These are phyloP conservation scores for Hyaloscypha finlandica DNA, from an alignment of 495 filamentous ascomycete species.

Conservation along the genomic window DNA sequence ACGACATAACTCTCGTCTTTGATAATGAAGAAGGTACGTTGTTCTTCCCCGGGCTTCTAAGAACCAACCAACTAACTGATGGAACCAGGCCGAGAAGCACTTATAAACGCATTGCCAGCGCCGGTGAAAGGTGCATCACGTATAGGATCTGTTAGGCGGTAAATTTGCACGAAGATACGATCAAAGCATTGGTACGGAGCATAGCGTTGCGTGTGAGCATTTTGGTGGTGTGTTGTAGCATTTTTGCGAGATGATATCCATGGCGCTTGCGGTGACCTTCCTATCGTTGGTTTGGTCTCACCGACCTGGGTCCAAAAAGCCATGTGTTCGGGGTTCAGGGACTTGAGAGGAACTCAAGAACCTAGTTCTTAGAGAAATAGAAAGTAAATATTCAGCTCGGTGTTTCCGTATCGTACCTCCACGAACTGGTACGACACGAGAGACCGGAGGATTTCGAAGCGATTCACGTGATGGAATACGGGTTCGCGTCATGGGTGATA, in stretches of 20 bases:
- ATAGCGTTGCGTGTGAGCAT: conserved; percentile 19
- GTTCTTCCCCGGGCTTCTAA: background rate
- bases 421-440: no score
- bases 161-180: background rate
- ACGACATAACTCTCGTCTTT: conserved; percentile 84
- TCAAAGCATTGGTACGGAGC: conserved; percentile 2
- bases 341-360: no score
- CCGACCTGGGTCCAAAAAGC: no score
- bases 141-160: conserved; percentile 28
- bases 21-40: conserved; percentile 74
- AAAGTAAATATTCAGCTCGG: no score
- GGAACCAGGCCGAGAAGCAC: conserved; percentile 26
- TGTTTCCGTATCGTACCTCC: no score
- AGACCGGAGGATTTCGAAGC: background rate
- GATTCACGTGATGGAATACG: no score
- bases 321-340: background rate
- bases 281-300: background rate
- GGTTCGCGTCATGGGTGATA: no score
- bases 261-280: conserved; percentile 1
- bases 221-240: conserved; percentile 20
- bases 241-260: conserved; percentile 28
- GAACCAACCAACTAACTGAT: conserved; percentile 15
- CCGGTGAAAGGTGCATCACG: conserved; percentile 30
- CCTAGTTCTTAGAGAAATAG: no score
- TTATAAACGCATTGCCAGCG: conserved; percentile 31